These are phyloP conservation scores for Blastobotrys elegans DNA, from an alignment of 1,139 yeast genomes.

Conservation along the genomic window DNA sequence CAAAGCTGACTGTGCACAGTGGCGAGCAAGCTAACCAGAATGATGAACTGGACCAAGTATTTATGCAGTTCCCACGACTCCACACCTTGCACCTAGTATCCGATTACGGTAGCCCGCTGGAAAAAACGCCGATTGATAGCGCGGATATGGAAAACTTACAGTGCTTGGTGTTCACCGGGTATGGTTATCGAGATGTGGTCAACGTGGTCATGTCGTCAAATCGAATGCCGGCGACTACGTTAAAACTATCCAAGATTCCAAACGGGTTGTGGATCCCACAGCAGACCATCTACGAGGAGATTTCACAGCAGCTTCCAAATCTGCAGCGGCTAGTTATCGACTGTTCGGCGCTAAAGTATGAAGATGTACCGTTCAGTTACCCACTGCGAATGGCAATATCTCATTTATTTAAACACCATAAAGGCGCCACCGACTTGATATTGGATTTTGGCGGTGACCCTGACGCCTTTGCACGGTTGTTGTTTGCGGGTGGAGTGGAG, in stretches of 20 bases:
- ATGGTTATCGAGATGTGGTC: slow-evolving; percentile 2
- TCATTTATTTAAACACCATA: neutral
- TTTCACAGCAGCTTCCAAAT: slow-evolving; percentile 3
- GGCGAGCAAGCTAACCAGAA: neutral
- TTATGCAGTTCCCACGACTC: slow-evolving; percentile 12
- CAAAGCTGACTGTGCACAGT: slow-evolving; percentile 4
- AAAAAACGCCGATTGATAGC: slow-evolving; percentile 6
- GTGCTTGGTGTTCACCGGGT: slow-evolving; percentile 6
- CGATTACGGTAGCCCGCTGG: slow-evolving; percentile 1
- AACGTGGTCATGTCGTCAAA: slow-evolving; percentile 1
- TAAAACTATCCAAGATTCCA: neutral
- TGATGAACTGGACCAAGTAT: slow-evolving; percentile 7
- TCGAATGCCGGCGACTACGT: slow-evolving; percentile 6
- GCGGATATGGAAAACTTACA: slow-evolving; percentile 12
- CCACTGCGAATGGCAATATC: slow-evolving; percentile 2
- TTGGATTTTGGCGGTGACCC: slow-evolving; percentile 1
- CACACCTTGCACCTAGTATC: slow-evolving; percentile 7
- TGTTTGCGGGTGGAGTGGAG: slow-evolving; percentile 8
- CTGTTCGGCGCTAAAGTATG: slow-evolving; percentile 1
- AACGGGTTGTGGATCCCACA: slow-evolving; percentile 6
- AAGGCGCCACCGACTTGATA: slow-evolving; percentile 1
- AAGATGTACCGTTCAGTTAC: slow-evolving; percentile 3
- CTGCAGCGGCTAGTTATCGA: slow-evolving; percentile 5
- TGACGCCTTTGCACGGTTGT: slow-evolving; percentile 1
- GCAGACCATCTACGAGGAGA: neutral